Evolutionary conservation across 805 yeast genomes (phyloP), one percentile per base, ranked within the genome.

Genomic region (Wickerhamiella australiensis): DNA sequence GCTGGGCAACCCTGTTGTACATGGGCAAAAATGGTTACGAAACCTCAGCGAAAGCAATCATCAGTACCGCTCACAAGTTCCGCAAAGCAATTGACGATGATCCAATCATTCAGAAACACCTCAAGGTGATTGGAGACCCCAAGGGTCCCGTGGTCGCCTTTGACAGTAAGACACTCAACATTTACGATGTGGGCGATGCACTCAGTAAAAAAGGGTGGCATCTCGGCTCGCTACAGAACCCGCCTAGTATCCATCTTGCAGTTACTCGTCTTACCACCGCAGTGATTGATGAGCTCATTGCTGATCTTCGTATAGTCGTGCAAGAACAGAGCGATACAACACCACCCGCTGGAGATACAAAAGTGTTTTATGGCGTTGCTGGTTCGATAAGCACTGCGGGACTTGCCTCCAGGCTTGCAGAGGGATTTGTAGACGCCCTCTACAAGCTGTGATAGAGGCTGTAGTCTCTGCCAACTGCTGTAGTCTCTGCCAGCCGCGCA

Each of bases 301-400:
- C 55, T 0, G 82, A 76, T 54, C 66, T 85, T 37, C 67, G 70
- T 46, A 65, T 56, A 1, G 59, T 71, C 3, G 75, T 79, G 1
- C 59, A 61, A 9, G 75, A 71, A 29, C 61, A 77, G 51, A 63
- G 65, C 31, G 63, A 53, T 11, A 47, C 59, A 8, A 7, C 5
- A n/a, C 38, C 58, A 2, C 45, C 56, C 29, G 54, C 61, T 11
- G 70, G 70, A 8, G 75, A 77, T 18, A 85, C 95, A 1, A 92
- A 95, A 13, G 95, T 92, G 2, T 62, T 90, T 42, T 90, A 90
- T 60, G 98, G 98, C 56, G 94, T 90, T 43, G 97, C 97, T 1
- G 96, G 96, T 6, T 84, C 92, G 59, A 77, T 92, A 20, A 70
- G 76, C 51, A 86, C 96, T 0, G 75, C 79, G 0, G 92, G 94